phyloP scores from a whole-genome alignment of 1,284 basidiomycete genomes.

The Heimioporus retisporus region DNA sequence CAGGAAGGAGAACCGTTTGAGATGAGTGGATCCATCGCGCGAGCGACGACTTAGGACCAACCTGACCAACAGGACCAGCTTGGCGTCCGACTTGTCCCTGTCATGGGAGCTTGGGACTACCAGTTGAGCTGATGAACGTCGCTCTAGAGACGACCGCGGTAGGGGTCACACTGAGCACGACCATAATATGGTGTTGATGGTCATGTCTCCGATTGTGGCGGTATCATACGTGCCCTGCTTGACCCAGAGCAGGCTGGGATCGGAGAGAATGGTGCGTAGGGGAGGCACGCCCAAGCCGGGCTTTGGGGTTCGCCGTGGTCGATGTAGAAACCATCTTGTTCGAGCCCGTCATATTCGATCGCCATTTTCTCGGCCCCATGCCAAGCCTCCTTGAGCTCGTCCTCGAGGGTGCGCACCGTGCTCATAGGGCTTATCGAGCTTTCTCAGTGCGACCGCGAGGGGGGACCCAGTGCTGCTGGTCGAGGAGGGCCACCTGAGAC shows the following conservation, averaged over 20 bases:
- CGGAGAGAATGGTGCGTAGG: too few species aligned
- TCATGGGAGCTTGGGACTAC: constrained; percentile 9
- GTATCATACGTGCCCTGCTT: constrained; percentile 51
- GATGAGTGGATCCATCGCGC: constrained; percentile 27
- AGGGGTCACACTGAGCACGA: constrained; percentile 43
- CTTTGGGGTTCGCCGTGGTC: too few species aligned
- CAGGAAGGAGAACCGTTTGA: constrained; percentile 32
- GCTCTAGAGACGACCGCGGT: constrained; percentile 43
- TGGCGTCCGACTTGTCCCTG: constrained; percentile 27
- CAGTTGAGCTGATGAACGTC: constrained; percentile 30
- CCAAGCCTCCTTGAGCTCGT: constrained; percentile 88
- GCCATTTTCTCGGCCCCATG: constrained; percentile 56
- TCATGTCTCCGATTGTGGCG: constrained; percentile 35
- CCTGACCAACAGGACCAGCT: constrained; percentile 35
- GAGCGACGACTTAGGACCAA: constrained; percentile 41
- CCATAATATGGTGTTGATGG: constrained; percentile 35
- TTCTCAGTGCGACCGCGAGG: constrained; percentile 78
- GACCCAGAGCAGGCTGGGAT: background rate
- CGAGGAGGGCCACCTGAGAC: constrained; percentile 66
- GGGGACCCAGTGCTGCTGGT: constrained; percentile 80
- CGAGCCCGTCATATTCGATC: constrained; percentile 64
- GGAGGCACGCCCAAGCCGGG: too few species aligned
- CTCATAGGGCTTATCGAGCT: constrained; percentile 79
- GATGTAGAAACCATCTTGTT: constrained; percentile 37
- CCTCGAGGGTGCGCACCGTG: constrained; percentile 69